Percentiles rank a stretch among this genome's conserved stretches.
Evolutionary conservation across 148 eudicot genomes (phyloP).

Genomic region (Cornus kousa): DNA sequence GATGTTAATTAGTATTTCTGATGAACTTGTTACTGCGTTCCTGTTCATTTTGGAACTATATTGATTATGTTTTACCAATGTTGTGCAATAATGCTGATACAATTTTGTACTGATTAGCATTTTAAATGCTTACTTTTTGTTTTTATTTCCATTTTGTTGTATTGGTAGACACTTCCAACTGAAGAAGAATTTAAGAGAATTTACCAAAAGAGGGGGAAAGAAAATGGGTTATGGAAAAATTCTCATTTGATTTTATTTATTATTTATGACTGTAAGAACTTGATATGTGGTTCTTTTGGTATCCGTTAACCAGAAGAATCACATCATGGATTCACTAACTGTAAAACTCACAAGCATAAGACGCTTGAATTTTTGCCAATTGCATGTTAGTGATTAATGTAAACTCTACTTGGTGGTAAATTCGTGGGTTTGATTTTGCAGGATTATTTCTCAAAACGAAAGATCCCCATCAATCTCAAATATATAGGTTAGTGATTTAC

Average conservation of each 20-base stretch:
- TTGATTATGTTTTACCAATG: not conserved
- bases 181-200: not conserved
- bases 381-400: too few species aligned
- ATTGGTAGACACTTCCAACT: not conserved
- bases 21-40: not conserved
- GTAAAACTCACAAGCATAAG: too few species aligned
- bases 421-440: not conserved
- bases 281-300: too few species aligned
- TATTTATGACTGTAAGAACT: too few species aligned
- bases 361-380: too few species aligned
- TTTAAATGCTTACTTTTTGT: not conserved
- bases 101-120: not conserved
- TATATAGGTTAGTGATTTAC: conserved; percentile 36
- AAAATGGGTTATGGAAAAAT: too few species aligned
- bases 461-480: conserved; percentile 40
- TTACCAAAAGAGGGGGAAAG: too few species aligned
- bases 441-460: conserved; percentile 41
- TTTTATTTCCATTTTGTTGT: too few species aligned
- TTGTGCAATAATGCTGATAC: not conserved
- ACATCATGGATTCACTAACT: too few species aligned
- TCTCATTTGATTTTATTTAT: too few species aligned
- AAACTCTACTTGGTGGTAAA: not conserved
- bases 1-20: too few species aligned
- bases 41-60: not conserved
- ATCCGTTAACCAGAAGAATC: too few species aligned